These are phyloP conservation scores for Margaritispora aquatica DNA, from an alignment of 495 filamentous ascomycete species.

Conservation along the genomic window DNA sequence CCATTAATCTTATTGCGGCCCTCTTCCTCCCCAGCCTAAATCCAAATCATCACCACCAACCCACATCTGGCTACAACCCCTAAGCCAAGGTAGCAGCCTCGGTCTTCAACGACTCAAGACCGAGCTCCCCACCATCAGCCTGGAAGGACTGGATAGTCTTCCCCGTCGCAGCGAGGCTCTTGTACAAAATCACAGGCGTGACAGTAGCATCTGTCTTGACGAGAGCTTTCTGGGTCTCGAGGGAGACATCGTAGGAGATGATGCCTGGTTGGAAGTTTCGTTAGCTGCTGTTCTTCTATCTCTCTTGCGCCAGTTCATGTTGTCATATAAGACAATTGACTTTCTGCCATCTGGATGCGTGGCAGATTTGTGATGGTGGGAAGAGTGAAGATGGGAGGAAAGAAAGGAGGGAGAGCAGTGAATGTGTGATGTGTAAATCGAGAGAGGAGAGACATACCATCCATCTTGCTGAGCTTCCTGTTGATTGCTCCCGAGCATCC, in stretches of 20 bases:
- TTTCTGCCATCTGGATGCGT: no score
- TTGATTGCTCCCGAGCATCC: conserved; percentile 66
- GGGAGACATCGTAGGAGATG: conserved; percentile 77
- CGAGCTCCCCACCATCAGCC: conserved; percentile 45
- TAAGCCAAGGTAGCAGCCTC: no score
- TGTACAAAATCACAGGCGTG: conserved; percentile 72
- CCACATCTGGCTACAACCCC: no score
- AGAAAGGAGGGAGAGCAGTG: neutral
- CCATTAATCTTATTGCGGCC: no score
- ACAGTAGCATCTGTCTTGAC: conserved; percentile 59
- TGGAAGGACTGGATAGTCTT: conserved; percentile 78
- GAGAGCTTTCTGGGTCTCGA: conserved; percentile 72
- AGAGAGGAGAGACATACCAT: conserved; percentile 58
- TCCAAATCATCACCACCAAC: no score
- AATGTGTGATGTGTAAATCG: no score
- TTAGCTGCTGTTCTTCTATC: no score
- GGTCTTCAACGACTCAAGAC: conserved; percentile 28
- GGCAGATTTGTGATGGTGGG: conserved; percentile 1
- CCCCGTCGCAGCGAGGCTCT: conserved; percentile 90
- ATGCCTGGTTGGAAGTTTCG: conserved; percentile 52
- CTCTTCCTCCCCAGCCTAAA: no score
- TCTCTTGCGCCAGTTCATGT: no score
- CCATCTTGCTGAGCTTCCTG: conserved; percentile 88
- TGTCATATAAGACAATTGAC: no score
- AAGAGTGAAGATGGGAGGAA: conserved; percentile 1